Base-by-base conservation (phyloP, 140 eudicot genomes). In the Stevia rebaudiana region DNA sequence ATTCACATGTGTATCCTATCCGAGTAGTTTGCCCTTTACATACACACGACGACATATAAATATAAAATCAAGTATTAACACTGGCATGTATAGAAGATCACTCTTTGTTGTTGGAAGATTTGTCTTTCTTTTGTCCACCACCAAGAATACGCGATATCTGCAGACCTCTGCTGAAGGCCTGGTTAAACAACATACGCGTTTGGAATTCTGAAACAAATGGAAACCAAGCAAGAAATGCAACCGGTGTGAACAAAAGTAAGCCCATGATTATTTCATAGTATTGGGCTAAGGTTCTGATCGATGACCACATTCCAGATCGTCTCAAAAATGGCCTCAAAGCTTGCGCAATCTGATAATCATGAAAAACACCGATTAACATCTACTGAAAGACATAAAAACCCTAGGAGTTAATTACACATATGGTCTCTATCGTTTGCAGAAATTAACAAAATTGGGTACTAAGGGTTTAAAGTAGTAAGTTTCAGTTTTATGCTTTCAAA, bases 71-170 rank as follows among this genome's bases (percentile, higher is more conserved):
- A 31, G 31, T 12, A 40, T 63, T 31, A 39, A 44, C 58, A 67
- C 22, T 5, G 33, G 54, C 15, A 15, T 8, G 15, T 7, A 47
- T 69, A 23, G 46, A 55, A 25, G 15, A 59, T 61, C 50, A 86
- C 78, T 86, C 92, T 55, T 89, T 86, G 82, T 62, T 76, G 77
- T 69, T 68, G 25, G 97, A 83, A 19, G 97, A 79, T 19, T 63
- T 61, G 70, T 86, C 97, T 71, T 83, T 86, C 92, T 80, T 89
- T 37, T 78, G 95, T 17, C 97, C 97, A 33, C 69, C 75, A n/a
- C 97, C 92, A 40, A 89, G 97, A 71, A 89, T 89, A 75, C 97
- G 97, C 33, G 97, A 89, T 44, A 89, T 86, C 53, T 89, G 97
- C 76, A 89, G 76, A 72, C 97, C 97, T 75, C 97, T 79, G 70